phyloP scores from a whole-genome alignment of 2,329 filamentous ascomycete genomes.

The Pezizomycotina sp. region DNA sequence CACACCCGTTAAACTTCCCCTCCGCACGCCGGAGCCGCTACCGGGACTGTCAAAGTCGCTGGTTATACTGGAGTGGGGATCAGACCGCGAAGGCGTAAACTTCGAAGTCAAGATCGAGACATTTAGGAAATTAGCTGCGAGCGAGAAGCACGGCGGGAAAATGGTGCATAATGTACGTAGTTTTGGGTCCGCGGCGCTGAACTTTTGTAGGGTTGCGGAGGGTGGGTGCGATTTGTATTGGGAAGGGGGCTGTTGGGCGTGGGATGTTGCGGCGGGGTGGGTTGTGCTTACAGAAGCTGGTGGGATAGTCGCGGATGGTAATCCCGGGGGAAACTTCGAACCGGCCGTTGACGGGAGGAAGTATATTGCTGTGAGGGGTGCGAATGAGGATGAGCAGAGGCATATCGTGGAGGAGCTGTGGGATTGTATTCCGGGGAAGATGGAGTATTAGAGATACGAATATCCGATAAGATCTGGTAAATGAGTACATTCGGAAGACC shows the following conservation, averaged over 20 bases:
- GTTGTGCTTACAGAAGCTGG: slow-evolving; percentile 44
- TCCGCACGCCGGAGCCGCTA: slow-evolving; percentile 31
- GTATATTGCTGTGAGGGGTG: slow-evolving; percentile 36
- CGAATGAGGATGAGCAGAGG: slow-evolving; percentile 31
- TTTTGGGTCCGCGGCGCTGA: slow-evolving; percentile 44
- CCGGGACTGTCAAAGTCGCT: slow-evolving; percentile 35
- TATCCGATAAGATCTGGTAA: no score
- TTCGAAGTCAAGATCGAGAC: slow-evolving; percentile 41
- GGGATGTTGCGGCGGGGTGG: slow-evolving; percentile 50
- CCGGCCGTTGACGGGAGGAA: slow-evolving; percentile 40
- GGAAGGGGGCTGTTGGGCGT: slow-evolving; percentile 50
- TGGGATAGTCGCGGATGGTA: slow-evolving; percentile 42
- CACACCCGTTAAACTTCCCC: slow-evolving; percentile 7
- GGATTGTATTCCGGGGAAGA: slow-evolving; percentile 31
- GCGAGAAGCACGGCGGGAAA: slow-evolving; percentile 39
- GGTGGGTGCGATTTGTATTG: slow-evolving; percentile 46
- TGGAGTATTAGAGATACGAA: no score
- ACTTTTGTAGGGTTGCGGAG: slow-evolving; percentile 42
- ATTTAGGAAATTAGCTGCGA: slow-evolving; percentile 34
- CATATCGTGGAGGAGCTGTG: slow-evolving; percentile 37
- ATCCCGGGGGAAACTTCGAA: slow-evolving; percentile 41
- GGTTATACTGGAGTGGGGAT: slow-evolving; percentile 46
- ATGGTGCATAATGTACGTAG: slow-evolving; percentile 45
- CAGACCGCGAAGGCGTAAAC: slow-evolving; percentile 40
- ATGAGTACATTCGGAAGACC: no score